Evolutionary conservation across 768 basidiomycete species (phyloP).

Genomic region (Pisolithus sp.): DNA sequence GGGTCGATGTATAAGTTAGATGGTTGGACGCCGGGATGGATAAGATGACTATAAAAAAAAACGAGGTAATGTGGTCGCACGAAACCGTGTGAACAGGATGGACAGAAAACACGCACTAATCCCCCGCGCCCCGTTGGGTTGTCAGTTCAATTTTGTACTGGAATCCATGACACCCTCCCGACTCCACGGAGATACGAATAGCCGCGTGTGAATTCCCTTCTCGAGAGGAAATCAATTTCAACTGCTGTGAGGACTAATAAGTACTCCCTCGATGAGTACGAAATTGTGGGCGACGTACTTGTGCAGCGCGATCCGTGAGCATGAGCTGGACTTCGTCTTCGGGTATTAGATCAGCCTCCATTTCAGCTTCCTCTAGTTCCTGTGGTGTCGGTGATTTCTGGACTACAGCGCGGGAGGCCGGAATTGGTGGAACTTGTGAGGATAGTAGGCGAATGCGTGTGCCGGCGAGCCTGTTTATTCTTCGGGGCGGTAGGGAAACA

Average conservation of each 20-base stretch:
- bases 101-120: slow-evolving; percentile 60
- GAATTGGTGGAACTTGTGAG: slow-evolving; percentile 32
- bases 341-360: slow-evolving; percentile 55
- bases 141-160: slow-evolving; percentile 91
- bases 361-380: slow-evolving; percentile 53
- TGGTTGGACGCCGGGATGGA: slow-evolving; percentile 63
- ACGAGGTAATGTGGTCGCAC: background rate
- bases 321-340: slow-evolving; percentile 46
- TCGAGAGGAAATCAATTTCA: slow-evolving; percentile 59
- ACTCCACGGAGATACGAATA: slow-evolving; percentile 28
- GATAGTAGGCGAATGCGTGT: slow-evolving; percentile 3
- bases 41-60: slow-evolving; percentile 47
- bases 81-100: background rate
- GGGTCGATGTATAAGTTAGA: slow-evolving; percentile 82
- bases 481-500: background rate
- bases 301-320: slow-evolving; percentile 70
- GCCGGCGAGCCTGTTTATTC: background rate
- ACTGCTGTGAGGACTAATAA: slow-evolving; percentile 49
- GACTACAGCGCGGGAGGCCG: slow-evolving; percentile 42
- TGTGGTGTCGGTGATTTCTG: slow-evolving; percentile 45
- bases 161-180: slow-evolving; percentile 47
- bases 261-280: background rate
- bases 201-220: slow-evolving; percentile 60
- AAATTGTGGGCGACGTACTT: slow-evolving; percentile 37
- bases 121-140: slow-evolving; percentile 53